Percentiles rank a stretch among this genome's conserved stretches.
Conservation (phyloP, 106 monocot genomes). For the Acanthochlamys bracteata region DNA sequence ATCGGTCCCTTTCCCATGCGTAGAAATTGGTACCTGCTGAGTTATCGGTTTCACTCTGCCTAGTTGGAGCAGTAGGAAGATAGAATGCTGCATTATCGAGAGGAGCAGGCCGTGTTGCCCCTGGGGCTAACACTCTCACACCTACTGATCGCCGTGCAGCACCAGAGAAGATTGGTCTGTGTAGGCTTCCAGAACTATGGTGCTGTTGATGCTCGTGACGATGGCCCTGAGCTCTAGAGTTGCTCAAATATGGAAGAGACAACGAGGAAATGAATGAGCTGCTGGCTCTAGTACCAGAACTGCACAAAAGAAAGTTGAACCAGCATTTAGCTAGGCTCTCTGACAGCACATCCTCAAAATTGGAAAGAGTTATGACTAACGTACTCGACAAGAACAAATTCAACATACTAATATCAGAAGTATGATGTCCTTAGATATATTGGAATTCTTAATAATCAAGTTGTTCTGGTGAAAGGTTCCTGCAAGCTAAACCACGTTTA, state of each 20-base stretch:
- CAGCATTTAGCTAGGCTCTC: not conserved
- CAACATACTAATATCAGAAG: too few relatives aligned
- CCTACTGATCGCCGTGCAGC: slow-evolving; percentile 10
- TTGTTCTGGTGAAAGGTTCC: too few relatives aligned
- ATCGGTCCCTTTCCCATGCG: slow-evolving; percentile 39
- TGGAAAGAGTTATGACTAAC: not conserved
- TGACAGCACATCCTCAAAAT: not conserved
- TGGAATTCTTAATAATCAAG: too few relatives aligned
- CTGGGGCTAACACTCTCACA: slow-evolving; percentile 12
- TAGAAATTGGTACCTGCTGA: slow-evolving; percentile 29
- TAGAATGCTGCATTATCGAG: slow-evolving; percentile 21
- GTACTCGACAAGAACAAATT: not conserved
- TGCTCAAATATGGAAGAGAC: slow-evolving; percentile 28
- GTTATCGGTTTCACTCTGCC: slow-evolving; percentile 15
- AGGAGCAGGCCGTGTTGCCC: slow-evolving; percentile 2
- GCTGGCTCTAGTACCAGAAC: slow-evolving; percentile 27
- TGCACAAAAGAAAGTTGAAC: slow-evolving; percentile 4
- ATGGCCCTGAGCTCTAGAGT: slow-evolving; percentile 13
- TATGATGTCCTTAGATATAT: too few relatives aligned
- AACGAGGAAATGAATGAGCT: slow-evolving; percentile 28
- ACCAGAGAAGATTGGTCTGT: slow-evolving; percentile 4
- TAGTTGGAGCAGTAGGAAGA: slow-evolving; percentile 13
- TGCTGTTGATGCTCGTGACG: slow-evolving; percentile 24
- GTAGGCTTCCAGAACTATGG: slow-evolving; percentile 3
- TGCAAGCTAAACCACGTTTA: too few relatives aligned